Base-by-base conservation (phyloP, 129 eudicot genomes). In the Tanacetum coccineum region DNA sequence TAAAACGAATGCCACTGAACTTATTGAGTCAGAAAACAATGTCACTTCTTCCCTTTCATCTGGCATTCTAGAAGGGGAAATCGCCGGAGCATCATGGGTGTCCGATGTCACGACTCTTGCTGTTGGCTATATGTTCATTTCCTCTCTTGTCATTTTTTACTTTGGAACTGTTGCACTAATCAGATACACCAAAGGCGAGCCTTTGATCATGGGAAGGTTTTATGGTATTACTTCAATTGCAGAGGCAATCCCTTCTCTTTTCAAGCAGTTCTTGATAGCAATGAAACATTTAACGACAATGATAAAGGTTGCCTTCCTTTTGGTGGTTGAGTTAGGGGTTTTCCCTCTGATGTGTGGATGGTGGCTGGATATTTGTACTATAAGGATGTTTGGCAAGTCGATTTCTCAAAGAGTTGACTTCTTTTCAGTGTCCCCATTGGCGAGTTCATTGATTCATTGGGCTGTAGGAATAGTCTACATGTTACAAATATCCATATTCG, bases 281-380 rank as follows among this genome's bases (percentile, higher is more conserved):
- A 88, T 91, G 94, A 85, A 83, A 53, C 97, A 91, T 78, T 78
- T 91, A 51, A 78, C 88, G 83, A 91, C 97, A 21, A 91, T 91
- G 97, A 76, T 91, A 39, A 91, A 91, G 68, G 97, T 91, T 67
- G 96, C 97, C n/a, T 91, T 91, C 80, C 94, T 91, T 77, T 75
- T 91, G 73, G 97, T 87, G 0, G 81, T 91, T 62, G 97, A 91
- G 71, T 88, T 91, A n/a, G 97, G 97, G 49, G 97, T 91, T 68
- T 91, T 91, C 61, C 97, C 97, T 74, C 59, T 91, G 79, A 83
- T 91, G 97, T 91, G 97, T 62, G 97, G 97, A 47, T 91, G 97
- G 97, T 91, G 97, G 97, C 82, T 91, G 67, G 97, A 91, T 81
- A 74, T 91, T 25, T 91, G 97, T 68, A 91, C 97, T 44, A 75